Evolutionary conservation across 2,329 filamentous ascomycete species (phyloP).

Genomic region (Cladophialophora psammophila): DNA sequence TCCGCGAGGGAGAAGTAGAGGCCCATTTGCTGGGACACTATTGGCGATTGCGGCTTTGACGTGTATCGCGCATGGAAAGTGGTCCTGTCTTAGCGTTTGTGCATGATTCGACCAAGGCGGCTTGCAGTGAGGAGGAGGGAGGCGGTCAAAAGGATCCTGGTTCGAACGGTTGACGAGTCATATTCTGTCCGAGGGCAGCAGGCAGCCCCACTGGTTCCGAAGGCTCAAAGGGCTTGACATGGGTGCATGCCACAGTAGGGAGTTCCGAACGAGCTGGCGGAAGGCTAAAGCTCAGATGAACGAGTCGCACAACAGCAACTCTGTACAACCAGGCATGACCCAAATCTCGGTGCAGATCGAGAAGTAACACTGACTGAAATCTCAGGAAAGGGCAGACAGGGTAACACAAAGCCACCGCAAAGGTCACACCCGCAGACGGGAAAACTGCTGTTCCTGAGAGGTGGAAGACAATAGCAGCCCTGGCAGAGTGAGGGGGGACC

Average conservation of each 20-base stretch:
- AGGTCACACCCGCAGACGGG: slow-evolving; percentile 15
- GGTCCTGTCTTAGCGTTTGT: slow-evolving; percentile 1
- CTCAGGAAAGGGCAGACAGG: slow-evolving; percentile 5
- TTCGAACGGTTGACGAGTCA: slow-evolving; percentile 32
- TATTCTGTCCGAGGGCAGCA: slow-evolving; percentile 14
- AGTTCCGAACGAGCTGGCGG: not conserved
- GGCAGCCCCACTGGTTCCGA: not conserved
- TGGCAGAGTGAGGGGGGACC: slow-evolving; percentile 19
- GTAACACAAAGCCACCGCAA: slow-evolving; percentile 6
- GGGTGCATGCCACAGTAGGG: slow-evolving; percentile 8
- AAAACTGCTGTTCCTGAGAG: slow-evolving; percentile 25
- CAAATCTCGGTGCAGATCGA: slow-evolving; percentile 35
- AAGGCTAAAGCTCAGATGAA: slow-evolving; percentile 11
- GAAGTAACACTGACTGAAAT: slow-evolving; percentile 1
- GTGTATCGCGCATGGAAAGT: slow-evolving; percentile 8
- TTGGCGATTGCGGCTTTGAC: slow-evolving; percentile 1
- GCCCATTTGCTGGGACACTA: not conserved
- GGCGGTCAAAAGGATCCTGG: slow-evolving; percentile 30
- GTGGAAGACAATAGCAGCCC: not conserved
- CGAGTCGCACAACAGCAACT: slow-evolving; percentile 16
- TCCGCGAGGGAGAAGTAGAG: not conserved
- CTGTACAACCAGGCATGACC: slow-evolving; percentile 23
- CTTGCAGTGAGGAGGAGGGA: slow-evolving; percentile 5
- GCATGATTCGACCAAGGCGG: slow-evolving; percentile 14
- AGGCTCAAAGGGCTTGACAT: slow-evolving; percentile 11